These are phyloP conservation scores for Eremothecium gossypii DNA, from an alignment of 1,139 yeast species.

Conservation along the genomic window DNA sequence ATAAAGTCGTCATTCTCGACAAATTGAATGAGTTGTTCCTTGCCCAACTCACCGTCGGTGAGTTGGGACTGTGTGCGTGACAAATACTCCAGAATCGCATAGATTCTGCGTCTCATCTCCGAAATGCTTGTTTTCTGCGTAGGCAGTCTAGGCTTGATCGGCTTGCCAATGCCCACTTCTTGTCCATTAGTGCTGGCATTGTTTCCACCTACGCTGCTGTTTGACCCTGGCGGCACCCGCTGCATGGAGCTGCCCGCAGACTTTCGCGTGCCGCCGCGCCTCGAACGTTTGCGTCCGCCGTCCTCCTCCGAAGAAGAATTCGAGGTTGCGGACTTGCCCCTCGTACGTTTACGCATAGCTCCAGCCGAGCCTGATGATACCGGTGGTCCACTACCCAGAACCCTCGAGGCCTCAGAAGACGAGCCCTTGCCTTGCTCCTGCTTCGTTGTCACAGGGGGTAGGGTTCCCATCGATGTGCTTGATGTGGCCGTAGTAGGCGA, in stretches of 20 bases:
- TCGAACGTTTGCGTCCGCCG: constrained; percentile 5
- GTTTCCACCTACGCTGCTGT: neutral
- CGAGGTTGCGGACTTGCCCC: constrained; percentile 3
- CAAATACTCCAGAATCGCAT: constrained; percentile 81
- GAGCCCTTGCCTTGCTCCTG: constrained; percentile 4
- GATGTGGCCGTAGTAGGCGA: constrained; percentile 5
- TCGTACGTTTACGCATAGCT: constrained; percentile 1
- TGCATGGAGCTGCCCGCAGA: neutral
- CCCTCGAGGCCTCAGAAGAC: constrained; percentile 1
- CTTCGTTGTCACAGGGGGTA: constrained; percentile 4
- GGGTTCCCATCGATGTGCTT: constrained; percentile 2
- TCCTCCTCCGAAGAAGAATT: constrained; percentile 11
- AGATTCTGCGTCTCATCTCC: constrained; percentile 79
- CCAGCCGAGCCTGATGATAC: constrained; percentile 1
- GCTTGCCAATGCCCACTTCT: constrained; percentile 38
- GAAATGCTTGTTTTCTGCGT: constrained; percentile 58
- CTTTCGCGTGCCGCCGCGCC: constrained; percentile 4
- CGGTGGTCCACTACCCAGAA: neutral
- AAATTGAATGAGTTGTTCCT: constrained; percentile 38
- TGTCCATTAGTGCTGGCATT: neutral
- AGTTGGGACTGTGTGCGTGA: constrained; percentile 74
- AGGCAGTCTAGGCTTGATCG: constrained; percentile 74
- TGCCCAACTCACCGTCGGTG: constrained; percentile 53
- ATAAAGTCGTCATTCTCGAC: constrained; percentile 33
- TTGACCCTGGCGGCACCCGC: neutral